Percentiles rank a stretch among this genome's conserved stretches.
phyloP scores from a whole-genome alignment of 2,329 filamentous ascomycete genomes.

The Fusarium redolens region DNA sequence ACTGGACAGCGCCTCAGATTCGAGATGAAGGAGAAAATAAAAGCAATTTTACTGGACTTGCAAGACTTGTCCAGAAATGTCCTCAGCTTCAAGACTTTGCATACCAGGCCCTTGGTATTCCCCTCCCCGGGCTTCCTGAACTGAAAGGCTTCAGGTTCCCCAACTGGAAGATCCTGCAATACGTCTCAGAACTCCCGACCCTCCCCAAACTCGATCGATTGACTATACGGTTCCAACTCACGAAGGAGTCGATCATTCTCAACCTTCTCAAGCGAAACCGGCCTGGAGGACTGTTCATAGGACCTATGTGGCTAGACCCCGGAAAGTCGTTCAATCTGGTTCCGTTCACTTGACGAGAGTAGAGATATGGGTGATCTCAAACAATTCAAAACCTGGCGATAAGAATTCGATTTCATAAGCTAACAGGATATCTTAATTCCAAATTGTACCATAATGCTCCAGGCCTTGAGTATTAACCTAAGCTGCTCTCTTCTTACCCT shows the following conservation, averaged over 20 bases:
- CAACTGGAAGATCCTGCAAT: not conserved
- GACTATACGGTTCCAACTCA: not conserved
- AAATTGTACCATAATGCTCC: fast-evolving
- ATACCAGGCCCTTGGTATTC: not conserved
- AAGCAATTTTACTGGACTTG: not conserved
- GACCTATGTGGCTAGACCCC: not conserved
- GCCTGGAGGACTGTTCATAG: not conserved
- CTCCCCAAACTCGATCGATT: not conserved
- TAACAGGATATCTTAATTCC: not conserved
- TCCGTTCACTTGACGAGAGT: no score
- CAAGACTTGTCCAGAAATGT: not conserved
- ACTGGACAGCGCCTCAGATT: not conserved
- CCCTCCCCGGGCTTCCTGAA: not conserved
- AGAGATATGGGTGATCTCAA: fast-evolving
- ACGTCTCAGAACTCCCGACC: not conserved
- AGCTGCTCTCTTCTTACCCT: conserved; percentile 3
- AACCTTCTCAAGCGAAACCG: not conserved
- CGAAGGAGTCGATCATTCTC: not conserved
- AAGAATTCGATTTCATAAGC: not conserved
- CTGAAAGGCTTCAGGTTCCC: not conserved
- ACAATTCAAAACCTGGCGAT: not conserved
- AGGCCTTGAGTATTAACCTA: no score
- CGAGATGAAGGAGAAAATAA: not conserved
- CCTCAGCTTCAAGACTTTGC: not conserved
- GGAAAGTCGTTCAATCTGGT: not conserved